Evolutionary conservation across 148 eudicot genomes (phyloP), one percentile per base, ranked within the genome.

Genomic region (Fagopyrum homotropicum): DNA sequence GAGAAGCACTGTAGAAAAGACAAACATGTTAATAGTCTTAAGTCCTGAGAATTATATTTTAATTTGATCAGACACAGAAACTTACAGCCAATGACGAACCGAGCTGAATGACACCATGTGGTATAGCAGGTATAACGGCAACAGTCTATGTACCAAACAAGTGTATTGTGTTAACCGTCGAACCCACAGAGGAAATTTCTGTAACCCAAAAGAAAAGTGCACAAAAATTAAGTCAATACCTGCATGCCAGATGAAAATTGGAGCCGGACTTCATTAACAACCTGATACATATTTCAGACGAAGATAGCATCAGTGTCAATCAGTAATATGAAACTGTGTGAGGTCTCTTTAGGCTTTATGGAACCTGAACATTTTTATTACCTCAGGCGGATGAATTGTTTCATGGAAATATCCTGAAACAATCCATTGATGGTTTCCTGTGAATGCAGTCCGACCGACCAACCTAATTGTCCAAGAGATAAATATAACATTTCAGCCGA

Each of bases 401-500:
- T 79, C 83, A 57, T 64, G 78, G 72, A 77, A 84, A 71, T 69
- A 74, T 59, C 86, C 89, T 30, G 94, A 82, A 50, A 88, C 81
- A 79, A 95, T 85, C 99, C 99, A 95, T 59, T 86, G 88, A 83
- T 90, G 89, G 75, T 80, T 85, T 78, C 99, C 96, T 10, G 91
- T 88, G 84, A 95, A 92, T 64, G 94, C 99, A 79, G 88, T 83
- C 45, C 99, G 88, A 30, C 99, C 99, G 83, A 95, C 91, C 80
- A 95, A 83, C 72, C 99, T 85, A 70, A 46, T 70, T 40, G 71
- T 40, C 17, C 71, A 66, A 66, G 47, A 66, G 30, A 66, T 43
- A 66, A 43, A 66, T 35, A 5, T 2, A 11, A 35, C 71, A 0
- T 22, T 66, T 66, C 69, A 63, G 71, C 47, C 8, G 43, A 66